phyloP scores from a whole-genome alignment of 1,284 basidiomycete species.

The Apiotrichum gamsii region DNA sequence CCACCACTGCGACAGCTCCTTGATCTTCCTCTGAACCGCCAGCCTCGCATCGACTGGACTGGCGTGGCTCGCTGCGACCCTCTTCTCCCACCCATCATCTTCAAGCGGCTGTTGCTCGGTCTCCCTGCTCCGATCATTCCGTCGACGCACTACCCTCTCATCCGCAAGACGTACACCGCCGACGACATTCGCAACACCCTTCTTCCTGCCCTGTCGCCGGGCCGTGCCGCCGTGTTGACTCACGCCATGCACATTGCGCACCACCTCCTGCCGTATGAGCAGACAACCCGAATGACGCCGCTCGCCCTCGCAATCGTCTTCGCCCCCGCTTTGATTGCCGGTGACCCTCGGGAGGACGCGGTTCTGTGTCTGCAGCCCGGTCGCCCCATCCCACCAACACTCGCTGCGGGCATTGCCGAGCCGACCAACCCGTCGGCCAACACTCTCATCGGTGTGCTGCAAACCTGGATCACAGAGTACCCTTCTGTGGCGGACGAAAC shows the following conservation, averaged over 20 bases:
- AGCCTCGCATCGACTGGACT: conserved; percentile 32
- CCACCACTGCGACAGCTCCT: conserved; percentile 21
- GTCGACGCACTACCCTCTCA: conserved; percentile 14
- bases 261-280: conserved; percentile 21
- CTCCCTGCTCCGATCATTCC: conserved; percentile 18
- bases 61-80: conserved; percentile 31
- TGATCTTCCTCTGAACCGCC: conserved; percentile 20
- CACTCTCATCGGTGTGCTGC: conserved; percentile 33
- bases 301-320: conserved; percentile 30
- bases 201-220: conserved; percentile 16
- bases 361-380: conserved; percentile 31
- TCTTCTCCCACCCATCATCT: conserved; percentile 25
- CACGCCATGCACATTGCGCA: conserved; percentile 23
- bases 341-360: conserved; percentile 34
- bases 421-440: not conserved
- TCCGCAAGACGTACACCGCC: conserved; percentile 11
- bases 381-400: conserved; percentile 8
- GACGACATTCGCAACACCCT: conserved; percentile 15
- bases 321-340: conserved; percentile 33
- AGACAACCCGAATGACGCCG: conserved; percentile 29
- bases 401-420: conserved; percentile 3
- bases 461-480: conserved; percentile 29
- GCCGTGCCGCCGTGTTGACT: conserved; percentile 12
- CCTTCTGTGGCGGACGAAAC: conserved; percentile 3
- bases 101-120: conserved; percentile 4